phyloP scores from a whole-genome alignment of 2,329 filamentous ascomycete species.

The Cryoendolithus antarcticus region DNA sequence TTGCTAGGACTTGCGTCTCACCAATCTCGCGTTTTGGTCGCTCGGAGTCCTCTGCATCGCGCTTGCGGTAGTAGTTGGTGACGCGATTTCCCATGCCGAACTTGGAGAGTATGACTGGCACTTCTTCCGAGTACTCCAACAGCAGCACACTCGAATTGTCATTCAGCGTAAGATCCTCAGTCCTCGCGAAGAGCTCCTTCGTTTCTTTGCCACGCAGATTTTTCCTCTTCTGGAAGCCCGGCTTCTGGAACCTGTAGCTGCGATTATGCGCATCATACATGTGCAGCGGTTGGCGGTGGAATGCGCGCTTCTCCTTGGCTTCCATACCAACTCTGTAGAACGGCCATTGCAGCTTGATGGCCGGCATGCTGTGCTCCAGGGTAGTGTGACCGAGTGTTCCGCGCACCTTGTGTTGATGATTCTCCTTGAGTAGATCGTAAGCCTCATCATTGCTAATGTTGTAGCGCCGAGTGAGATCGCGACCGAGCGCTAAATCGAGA shows the following conservation, averaged over 20 bases:
- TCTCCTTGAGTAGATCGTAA: conserved; percentile 91
- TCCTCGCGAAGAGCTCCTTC: conserved; percentile 64
- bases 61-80: conserved; percentile 91
- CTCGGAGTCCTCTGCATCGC: conserved; percentile 62
- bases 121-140: conserved; percentile 91
- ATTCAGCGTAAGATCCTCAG: conserved; percentile 65
- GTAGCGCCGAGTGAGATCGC: conserved; percentile 68
- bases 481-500: conserved; percentile 56
- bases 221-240: conserved; percentile 66
- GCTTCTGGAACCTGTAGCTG: conserved; percentile 59
- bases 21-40: conserved; percentile 74
- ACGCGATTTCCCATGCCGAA: conserved; percentile 95
- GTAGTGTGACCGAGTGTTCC: conserved; percentile 81
- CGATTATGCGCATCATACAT: conserved; percentile 50
- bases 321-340: conserved; percentile 85
- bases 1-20: conserved; percentile 75
- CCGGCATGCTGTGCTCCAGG: conserved; percentile 91
- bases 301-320: conserved; percentile 60
- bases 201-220: conserved; percentile 67
- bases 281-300: conserved; percentile 68
- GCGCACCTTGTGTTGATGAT: conserved; percentile 89
- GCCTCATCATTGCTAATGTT: conserved; percentile 95
- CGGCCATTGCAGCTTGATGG: conserved; percentile 81
- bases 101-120: conserved; percentile 82
- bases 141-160: conserved; percentile 83